These are phyloP conservation scores for Anisogramma anomala DNA, from an alignment of 2,329 filamentous ascomycete species.

Conservation along the genomic window DNA sequence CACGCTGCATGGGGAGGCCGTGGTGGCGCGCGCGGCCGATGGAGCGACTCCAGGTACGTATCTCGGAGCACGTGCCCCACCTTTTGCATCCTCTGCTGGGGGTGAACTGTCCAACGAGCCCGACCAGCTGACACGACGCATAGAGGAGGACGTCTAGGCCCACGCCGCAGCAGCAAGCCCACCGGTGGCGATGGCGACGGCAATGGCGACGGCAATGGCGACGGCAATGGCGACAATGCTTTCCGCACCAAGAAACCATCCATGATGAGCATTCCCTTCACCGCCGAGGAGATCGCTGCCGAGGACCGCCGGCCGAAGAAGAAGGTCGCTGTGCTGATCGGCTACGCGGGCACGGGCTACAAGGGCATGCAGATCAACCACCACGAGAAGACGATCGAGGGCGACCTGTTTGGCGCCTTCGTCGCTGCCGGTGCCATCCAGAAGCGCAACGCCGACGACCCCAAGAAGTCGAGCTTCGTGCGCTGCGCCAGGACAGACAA, in stretches of 20 bases:
- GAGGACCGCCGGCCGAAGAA: constrained; percentile 85
- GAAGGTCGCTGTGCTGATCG: constrained; percentile 91
- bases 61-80: not conserved
- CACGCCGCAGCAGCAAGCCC: constrained; percentile 4
- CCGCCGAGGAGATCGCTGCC: constrained; percentile 71
- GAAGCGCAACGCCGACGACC: constrained; percentile 92
- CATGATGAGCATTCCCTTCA: constrained; percentile 45
- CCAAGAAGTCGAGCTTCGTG: constrained; percentile 88
- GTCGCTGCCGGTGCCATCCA: constrained; percentile 86
- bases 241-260: constrained; percentile 30
- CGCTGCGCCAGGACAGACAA: constrained; percentile 95
- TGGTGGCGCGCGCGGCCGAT: constrained; percentile 5
- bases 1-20: constrained; percentile 4
- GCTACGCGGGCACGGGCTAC: constrained; percentile 93
- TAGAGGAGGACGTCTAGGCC: constrained; percentile 9
- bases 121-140: not conserved
- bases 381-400: constrained; percentile 84
- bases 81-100: not conserved
- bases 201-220: too few species aligned
- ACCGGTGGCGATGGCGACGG: constrained; percentile 15
- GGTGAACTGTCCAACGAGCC: not conserved
- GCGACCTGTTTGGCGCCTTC: constrained; percentile 86
- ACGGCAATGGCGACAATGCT: too few species aligned
- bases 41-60: constrained; percentile 8
- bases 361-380: constrained; percentile 89